Conservation (phyloP, 208 protist genomes). For the Trypanosoma mega region DNA sequence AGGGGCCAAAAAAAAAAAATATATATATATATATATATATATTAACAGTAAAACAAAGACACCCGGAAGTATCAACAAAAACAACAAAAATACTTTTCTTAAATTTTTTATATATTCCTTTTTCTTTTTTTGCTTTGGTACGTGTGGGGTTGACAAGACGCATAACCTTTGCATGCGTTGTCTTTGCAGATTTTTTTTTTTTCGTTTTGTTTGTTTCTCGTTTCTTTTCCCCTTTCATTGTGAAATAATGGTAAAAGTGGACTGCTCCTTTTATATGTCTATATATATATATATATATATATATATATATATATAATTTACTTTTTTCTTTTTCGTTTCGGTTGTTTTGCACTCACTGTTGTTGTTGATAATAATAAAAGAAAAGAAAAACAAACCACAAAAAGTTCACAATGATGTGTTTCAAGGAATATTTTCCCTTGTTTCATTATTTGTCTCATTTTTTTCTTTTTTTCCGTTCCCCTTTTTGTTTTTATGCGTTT, state of each 20-base stretch:
- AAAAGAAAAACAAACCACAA: constrained; percentile 18
- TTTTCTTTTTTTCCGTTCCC: constrained; percentile 9
- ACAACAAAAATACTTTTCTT: too few species aligned
- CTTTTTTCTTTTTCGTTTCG: constrained; percentile 25
- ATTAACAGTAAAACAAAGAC: too few species aligned
- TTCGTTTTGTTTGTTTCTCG: neutral
- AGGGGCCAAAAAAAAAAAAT: too few species aligned
- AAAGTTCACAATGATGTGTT: neutral
- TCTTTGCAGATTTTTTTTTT: constrained; percentile 3
- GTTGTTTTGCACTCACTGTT: neutral
- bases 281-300: constrained; percentile 25
- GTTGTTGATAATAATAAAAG: constrained; percentile 2
- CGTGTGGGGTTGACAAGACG: too few species aligned
- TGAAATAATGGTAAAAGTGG: constrained; percentile 3
- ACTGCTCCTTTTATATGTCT: neutral
- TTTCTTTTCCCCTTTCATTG: neutral
- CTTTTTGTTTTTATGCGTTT: neutral
- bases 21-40: too few species aligned
- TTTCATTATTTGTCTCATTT: too few species aligned
- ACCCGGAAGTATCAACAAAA: too few species aligned
- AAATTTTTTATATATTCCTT: too few species aligned
- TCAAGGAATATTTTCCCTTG: neutral
- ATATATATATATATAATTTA: constrained; percentile 1
- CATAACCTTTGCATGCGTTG: too few species aligned
- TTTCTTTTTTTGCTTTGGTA: constrained; percentile 5